Percentiles rank a stretch among this genome's conserved stretches.
phyloP scores from a whole-genome alignment of 139 green algal species.

The Zygnema cylindricum region DNA sequence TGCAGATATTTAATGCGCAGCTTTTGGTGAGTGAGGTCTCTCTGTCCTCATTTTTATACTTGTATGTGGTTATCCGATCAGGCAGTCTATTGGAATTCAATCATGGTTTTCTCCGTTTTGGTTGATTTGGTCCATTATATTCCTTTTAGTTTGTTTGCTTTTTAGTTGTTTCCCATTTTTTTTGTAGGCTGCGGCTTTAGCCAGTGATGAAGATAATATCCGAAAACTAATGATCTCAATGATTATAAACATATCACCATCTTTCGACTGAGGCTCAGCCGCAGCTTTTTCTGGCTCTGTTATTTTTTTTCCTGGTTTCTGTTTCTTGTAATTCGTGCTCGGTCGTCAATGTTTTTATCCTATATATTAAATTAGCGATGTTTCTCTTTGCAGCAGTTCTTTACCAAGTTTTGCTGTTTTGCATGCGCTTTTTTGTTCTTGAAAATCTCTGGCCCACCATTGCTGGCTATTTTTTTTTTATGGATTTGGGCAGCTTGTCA shows the following conservation, averaged over 20 bases:
- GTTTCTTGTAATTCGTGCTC: not conserved
- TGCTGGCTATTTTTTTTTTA: not conserved
- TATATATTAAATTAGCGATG: not conserved
- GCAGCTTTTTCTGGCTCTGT: not conserved
- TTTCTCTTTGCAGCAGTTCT: conserved; percentile 1
- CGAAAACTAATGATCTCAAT: not conserved
- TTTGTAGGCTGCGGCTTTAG: not conserved
- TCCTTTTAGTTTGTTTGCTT: not conserved
- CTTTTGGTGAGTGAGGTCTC: too few relatives aligned
- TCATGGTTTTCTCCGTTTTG: not conserved
- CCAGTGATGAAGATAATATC: not conserved
- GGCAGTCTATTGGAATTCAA: not conserved
- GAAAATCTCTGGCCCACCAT: too few relatives aligned
- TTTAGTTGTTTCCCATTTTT: not conserved
- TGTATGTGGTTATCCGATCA: not conserved
- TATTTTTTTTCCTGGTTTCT: not conserved
- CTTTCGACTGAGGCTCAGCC: not conserved
- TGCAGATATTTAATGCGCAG: too few relatives aligned
- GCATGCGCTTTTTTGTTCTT: not conserved
- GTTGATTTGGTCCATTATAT: not conserved
- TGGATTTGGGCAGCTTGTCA: not conserved
- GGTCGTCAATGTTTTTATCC: not conserved
- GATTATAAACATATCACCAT: not conserved
- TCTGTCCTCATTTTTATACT: not conserved
- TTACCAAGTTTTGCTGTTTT: not conserved